These are phyloP conservation scores for Malus sylvestris DNA, from an alignment of 306 rosid species.

Conservation along the genomic window DNA sequence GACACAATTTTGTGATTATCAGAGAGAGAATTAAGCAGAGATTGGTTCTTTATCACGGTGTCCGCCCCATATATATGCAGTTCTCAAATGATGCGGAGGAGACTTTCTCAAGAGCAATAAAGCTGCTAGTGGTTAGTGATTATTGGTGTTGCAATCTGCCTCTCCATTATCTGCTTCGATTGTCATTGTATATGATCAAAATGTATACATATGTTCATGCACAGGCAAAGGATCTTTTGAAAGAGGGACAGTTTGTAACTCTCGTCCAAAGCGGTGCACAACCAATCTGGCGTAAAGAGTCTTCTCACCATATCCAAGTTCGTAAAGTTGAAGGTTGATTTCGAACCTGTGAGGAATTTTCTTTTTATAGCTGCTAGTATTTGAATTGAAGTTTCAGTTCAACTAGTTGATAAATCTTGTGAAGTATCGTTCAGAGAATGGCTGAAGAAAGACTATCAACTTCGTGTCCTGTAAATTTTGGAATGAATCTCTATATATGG, in stretches of 20 bases:
- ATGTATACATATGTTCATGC: slow-evolving; percentile 15
- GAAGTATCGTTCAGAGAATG: neutral
- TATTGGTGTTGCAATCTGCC: neutral
- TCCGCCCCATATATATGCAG: slow-evolving; percentile 73
- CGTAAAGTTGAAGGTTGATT: slow-evolving; percentile 62
- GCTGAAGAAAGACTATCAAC: neutral
- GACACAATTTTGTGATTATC: slow-evolving; percentile 22
- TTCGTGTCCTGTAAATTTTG: neutral
- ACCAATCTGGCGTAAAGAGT: slow-evolving; percentile 88
- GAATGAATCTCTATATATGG: neutral
- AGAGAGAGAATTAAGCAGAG: slow-evolving; percentile 81
- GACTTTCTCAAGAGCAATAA: slow-evolving; percentile 79
- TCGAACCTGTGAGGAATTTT: slow-evolving; percentile 10
- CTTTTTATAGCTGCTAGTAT: neutral
- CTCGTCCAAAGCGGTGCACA: slow-evolving; percentile 97
- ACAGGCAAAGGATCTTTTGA: slow-evolving; percentile 60
- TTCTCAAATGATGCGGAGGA: slow-evolving; percentile 84
- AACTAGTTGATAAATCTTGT: neutral
- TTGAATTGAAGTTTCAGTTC: neutral
- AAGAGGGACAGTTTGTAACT: slow-evolving; percentile 63
- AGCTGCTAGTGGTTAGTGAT: slow-evolving; percentile 62
- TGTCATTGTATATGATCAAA: slow-evolving; percentile 7
- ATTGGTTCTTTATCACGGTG: slow-evolving; percentile 73
- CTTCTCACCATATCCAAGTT: slow-evolving; percentile 90
- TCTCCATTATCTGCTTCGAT: neutral